Conservation (phyloP, 1,139 yeast species). For the Suhomyces taliae region DNA sequence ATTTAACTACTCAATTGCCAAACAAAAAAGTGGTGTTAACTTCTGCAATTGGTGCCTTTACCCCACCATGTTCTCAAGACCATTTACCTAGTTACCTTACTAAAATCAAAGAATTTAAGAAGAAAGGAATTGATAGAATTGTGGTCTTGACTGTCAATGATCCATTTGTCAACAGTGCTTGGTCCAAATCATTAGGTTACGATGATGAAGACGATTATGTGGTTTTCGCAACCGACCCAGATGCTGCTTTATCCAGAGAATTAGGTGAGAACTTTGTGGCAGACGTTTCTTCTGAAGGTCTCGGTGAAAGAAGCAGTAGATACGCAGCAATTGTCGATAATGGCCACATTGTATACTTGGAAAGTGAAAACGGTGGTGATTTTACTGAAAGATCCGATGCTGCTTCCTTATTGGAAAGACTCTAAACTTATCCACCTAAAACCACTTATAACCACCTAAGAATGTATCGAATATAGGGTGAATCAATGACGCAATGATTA, state of each 20-base stretch:
- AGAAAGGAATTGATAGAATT: conserved; percentile 70
- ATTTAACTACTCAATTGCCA: conserved; percentile 49
- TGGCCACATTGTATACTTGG: conserved; percentile 28
- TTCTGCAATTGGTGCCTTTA: conserved; percentile 42
- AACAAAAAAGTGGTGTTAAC: conserved; percentile 26
- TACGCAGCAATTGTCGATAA: conserved; percentile 20
- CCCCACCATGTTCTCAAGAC: conserved; percentile 81
- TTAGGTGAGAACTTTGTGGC: conserved; percentile 55
- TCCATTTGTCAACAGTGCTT: conserved; percentile 43
- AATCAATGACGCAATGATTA: no score
- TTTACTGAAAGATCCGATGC: conserved; percentile 62
- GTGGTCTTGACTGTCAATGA: conserved; percentile 77
- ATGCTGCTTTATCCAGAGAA: conserved; percentile 58
- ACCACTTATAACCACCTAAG: no score
- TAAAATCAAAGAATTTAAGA: conserved; percentile 51
- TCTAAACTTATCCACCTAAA: conserved; percentile 10
- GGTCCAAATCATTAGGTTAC: conserved; percentile 16
- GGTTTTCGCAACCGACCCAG: conserved; percentile 74
- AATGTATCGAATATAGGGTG: no score
- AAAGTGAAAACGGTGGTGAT: conserved; percentile 57
- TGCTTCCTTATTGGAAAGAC: conserved; percentile 47
- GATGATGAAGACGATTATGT: conserved; percentile 37
- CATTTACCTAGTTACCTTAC: conserved; percentile 78
- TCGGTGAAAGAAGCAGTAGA: conserved; percentile 17
- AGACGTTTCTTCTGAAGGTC: conserved; percentile 47